Evolutionary conservation across 108 stramenopile species (phyloP).

Genomic region (Bacterosira constricta): DNA sequence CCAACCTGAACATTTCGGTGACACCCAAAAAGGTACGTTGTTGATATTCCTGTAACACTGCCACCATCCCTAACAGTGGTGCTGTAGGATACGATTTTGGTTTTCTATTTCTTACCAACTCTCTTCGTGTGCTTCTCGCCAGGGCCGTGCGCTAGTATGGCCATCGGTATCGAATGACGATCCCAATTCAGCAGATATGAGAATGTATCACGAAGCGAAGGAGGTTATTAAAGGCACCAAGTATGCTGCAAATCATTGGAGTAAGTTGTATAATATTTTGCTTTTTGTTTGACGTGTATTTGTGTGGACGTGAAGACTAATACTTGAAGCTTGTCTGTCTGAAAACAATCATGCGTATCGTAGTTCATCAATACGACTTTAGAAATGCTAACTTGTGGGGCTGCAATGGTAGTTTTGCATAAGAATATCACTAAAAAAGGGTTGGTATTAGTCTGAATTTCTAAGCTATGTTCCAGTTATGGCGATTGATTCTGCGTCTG

Average conservation of each 20-base stretch:
- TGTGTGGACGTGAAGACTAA: slow-evolving; percentile 15
- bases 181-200: slow-evolving; percentile 39
- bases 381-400: slow-evolving; percentile 52
- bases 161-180: slow-evolving; percentile 58
- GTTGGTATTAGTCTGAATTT: no score
- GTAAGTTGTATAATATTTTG: not conserved
- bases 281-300: not conserved
- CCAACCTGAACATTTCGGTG: slow-evolving; percentile 32
- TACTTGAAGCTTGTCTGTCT: not conserved
- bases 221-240: slow-evolving; percentile 57
- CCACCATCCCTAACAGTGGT: no score
- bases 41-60: no score
- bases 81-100: no score
- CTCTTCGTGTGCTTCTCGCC: not conserved
- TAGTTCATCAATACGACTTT: slow-evolving; percentile 60
- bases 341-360: not conserved
- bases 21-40: slow-evolving; percentile 45
- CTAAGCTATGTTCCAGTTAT: no score
- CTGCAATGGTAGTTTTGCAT: slow-evolving; percentile 47
- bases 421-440: no score
- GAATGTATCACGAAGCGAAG: slow-evolving; percentile 59
- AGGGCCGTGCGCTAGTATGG: slow-evolving; percentile 54
- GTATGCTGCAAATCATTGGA: slow-evolving; percentile 67
- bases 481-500: no score
- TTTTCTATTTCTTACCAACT: no score